Percentiles rank a stretch among this genome's conserved stretches.
Conservation (phyloP, 2,329 filamentous ascomycete genomes). For the Ascochyta fabae region DNA sequence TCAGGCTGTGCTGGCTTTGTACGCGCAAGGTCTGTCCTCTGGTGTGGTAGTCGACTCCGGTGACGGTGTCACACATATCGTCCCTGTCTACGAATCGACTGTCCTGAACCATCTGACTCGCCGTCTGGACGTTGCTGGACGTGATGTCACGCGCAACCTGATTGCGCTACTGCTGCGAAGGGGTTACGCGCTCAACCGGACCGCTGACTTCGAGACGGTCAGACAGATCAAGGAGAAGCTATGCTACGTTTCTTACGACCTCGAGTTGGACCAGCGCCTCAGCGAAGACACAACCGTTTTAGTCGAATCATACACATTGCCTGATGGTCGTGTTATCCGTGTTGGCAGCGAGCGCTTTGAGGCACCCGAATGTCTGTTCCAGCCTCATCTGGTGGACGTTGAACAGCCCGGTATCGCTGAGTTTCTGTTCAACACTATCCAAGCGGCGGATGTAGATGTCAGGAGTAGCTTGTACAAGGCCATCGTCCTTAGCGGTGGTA, state of each 20-base stretch:
- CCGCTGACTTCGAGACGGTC: slow-evolving; percentile 98
- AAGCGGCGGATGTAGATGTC: slow-evolving; percentile 93
- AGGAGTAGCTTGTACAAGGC: slow-evolving; percentile 94
- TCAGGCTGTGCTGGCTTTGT: slow-evolving; percentile 93
- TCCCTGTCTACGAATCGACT: slow-evolving; percentile 97
- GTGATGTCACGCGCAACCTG: slow-evolving; percentile 97
- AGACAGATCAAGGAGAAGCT: slow-evolving; percentile 99
- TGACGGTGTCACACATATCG: slow-evolving; percentile 97
- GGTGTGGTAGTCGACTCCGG: slow-evolving; percentile 99
- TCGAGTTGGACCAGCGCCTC: slow-evolving; percentile 92
- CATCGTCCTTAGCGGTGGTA: slow-evolving; percentile 93
- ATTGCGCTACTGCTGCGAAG: slow-evolving; percentile 92
- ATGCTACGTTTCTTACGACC: slow-evolving; percentile 98
- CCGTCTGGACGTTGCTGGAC: slow-evolving; percentile 91
- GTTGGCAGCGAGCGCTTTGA: slow-evolving; percentile 98
- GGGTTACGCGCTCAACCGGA: slow-evolving; percentile 96
- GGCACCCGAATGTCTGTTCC: slow-evolving; percentile 97
- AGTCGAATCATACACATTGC: slow-evolving; percentile 96
- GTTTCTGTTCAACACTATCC: slow-evolving; percentile 98
- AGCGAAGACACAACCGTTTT: slow-evolving; percentile 97
- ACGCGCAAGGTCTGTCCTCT: slow-evolving; percentile 83
- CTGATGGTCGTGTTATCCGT: slow-evolving; percentile 93
- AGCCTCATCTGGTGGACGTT: slow-evolving; percentile 96
- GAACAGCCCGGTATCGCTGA: slow-evolving; percentile 97
- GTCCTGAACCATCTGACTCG: slow-evolving; percentile 96